A percentile compares a stretch with the other conserved stretches of the same genome.
phyloP scores from a whole-genome alignment of 1,139 yeast species.

The Magnusiomyces fungicola region DNA sequence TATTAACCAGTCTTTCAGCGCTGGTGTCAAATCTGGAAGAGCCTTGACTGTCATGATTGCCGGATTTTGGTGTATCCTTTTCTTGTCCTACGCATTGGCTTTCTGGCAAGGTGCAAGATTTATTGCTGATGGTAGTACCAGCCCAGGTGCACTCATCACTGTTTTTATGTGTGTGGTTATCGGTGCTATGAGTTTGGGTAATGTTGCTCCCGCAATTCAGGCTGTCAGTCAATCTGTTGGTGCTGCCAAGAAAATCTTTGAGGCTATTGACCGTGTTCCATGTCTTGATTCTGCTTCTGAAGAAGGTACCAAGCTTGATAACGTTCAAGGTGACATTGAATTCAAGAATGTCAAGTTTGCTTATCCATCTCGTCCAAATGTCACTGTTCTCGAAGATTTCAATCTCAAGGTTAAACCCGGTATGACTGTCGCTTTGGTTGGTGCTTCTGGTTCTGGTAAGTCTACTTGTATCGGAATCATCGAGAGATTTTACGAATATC shows the following conservation, averaged over 20 bases:
- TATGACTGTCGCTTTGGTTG: slow-evolving; percentile 81
- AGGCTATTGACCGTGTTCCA: slow-evolving; percentile 38
- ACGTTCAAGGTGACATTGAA: slow-evolving; percentile 46
- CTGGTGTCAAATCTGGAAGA: slow-evolving; percentile 22
- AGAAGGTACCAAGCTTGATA: slow-evolving; percentile 30
- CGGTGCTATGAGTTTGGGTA: slow-evolving; percentile 38
- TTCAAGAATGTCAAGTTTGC: slow-evolving; percentile 61
- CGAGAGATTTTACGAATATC: slow-evolving; percentile 58
- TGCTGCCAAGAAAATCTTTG: slow-evolving; percentile 36
- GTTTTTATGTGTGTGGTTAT: slow-evolving; percentile 37
- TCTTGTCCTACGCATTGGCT: slow-evolving; percentile 36
- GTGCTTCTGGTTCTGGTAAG: slow-evolving; percentile 90
- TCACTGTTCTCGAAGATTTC: slow-evolving; percentile 58
- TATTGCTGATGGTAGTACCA: slow-evolving; percentile 29
- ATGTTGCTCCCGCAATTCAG: slow-evolving; percentile 37
- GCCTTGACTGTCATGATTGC: slow-evolving; percentile 34
- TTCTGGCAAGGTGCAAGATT: slow-evolving; percentile 40
- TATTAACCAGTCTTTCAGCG: slow-evolving; percentile 26
- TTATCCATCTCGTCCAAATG: slow-evolving; percentile 86
- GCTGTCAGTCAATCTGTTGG: slow-evolving; percentile 36
- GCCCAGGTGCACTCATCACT: slow-evolving; percentile 31
- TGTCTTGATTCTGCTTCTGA: slow-evolving; percentile 30
- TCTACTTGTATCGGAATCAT: slow-evolving; percentile 73
- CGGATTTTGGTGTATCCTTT: slow-evolving; percentile 32
- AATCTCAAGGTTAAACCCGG: slow-evolving; percentile 56